A percentile compares a stretch with the other conserved stretches of the same genome.
Conservation (phyloP, 257 asterid species). For the Plantago elongata region DNA sequence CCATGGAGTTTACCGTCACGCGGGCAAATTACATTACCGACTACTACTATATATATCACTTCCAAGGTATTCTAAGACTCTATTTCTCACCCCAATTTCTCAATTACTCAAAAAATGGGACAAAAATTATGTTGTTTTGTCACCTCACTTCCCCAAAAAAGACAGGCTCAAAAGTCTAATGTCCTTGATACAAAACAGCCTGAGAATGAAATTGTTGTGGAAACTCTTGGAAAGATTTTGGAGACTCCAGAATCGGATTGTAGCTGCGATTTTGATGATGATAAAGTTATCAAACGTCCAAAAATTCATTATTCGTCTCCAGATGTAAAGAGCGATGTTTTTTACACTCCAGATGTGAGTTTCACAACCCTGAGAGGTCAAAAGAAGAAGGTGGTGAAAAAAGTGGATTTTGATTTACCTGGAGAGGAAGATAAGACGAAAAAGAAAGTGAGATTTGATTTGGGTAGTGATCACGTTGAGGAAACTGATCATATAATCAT, state of each 20-base stretch:
- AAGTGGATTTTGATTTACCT: neutral
- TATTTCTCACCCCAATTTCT: constrained; percentile 7
- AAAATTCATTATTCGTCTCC: neutral
- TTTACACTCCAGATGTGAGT: neutral
- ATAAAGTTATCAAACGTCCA: neutral
- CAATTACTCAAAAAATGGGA: constrained; percentile 6
- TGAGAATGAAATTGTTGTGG: too few relatives aligned
- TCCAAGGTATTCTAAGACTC: neutral
- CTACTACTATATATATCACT: neutral
- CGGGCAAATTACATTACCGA: too few relatives aligned
- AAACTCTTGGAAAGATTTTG: neutral
- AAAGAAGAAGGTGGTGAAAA: neutral
- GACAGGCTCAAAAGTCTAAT: neutral
- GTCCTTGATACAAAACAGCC: too few relatives aligned
- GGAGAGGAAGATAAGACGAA: neutral
- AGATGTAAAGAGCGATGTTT: neutral
- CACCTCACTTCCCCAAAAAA: neutral
- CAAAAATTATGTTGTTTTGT: neutral
- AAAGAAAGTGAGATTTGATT: too few relatives aligned
- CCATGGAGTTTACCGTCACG: neutral
- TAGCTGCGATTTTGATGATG: neutral
- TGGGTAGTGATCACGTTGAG: too few relatives aligned
- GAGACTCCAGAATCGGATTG: neutral
- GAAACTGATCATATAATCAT: neutral
- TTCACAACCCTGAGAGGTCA: neutral